Base-by-base conservation (phyloP, 345 rosid species). In the Turnera subulata region DNA sequence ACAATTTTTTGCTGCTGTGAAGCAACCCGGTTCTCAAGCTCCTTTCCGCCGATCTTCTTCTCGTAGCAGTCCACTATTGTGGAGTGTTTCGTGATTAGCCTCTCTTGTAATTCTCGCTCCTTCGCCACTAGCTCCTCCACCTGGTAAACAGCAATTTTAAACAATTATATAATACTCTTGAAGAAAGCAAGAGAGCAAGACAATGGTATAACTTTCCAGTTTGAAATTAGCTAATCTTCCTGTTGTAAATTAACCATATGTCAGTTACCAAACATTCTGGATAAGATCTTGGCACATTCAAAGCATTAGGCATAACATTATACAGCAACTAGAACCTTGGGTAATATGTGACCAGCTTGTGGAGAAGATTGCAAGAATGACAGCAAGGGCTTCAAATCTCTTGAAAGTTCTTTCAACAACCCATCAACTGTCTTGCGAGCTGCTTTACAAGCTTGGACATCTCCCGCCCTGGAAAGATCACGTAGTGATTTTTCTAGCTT, bases 391-490 rank as follows among this genome's bases (percentile, higher is more conserved):
- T 76, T 89, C 58, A 87, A 54, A 67, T 89, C 95, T 75, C 85
- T 90, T 6, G 91, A 71, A 55, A 74, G 76, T 76, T 85, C 97
- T 78, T 94, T 94, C 75, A 87, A 73, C 57, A 68, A 53, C 65
- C 65, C 76, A 73, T 93, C 99, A 24, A 84, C 80, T 24, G 84
- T 53, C 82, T 82, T 93, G 23, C 99, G 94, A 67, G 90, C 79
- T 51, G 82, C 73, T 79, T 93, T 93, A 75, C 99, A 89, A 62
- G 87, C 79, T 78, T 87, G 99, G 57, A 80, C 78, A 73, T 89
- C 99, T 29, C 97, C 97, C 1, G 85, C 81, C 73, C 99, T 85
- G 46, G 92, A 89, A 65, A 87, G 97, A 62, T 87, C 96, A 39
- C 79, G 95, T 49, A 89, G 67, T 1, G 97, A 89, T 59, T 84